phyloP scores from a whole-genome alignment of 768 basidiomycete species.

The Amyloporia xantha region DNA sequence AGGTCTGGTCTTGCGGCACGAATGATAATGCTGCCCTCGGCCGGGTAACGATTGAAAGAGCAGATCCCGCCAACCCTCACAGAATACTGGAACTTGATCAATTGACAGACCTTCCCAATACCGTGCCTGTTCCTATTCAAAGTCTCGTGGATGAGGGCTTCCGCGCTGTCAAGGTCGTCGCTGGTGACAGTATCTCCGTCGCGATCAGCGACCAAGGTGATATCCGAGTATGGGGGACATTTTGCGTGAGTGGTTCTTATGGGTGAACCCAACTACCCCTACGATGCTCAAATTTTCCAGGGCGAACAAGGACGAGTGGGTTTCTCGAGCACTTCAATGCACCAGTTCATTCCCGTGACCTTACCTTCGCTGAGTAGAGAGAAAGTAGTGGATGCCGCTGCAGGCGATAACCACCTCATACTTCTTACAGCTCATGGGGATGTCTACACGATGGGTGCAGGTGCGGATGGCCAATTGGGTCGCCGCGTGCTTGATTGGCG shows the following conservation, averaged over 20 bases:
- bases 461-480: conserved; percentile 40
- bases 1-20: conserved; percentile 12
- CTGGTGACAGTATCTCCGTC: conserved; percentile 35
- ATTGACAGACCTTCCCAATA: neutral
- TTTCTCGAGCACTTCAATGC: conserved; percentile 19
- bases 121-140: conserved; percentile 18
- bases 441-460: conserved; percentile 40
- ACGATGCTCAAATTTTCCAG: conserved; percentile 11
- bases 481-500: conserved; percentile 34
- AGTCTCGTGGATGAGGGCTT: conserved; percentile 31
- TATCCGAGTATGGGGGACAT: conserved; percentile 38
- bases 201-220: conserved; percentile 34
- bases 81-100: neutral
- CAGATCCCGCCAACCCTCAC: neutral
- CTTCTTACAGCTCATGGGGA: conserved; percentile 37
- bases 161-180: conserved; percentile 34
- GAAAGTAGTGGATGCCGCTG: conserved; percentile 32
- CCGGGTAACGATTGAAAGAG: conserved; percentile 4
- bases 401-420: conserved; percentile 41
- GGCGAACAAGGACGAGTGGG: conserved; percentile 21
- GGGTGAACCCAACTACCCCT: neutral
- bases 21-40: conserved; percentile 11
- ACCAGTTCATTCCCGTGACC: conserved; percentile 21
- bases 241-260: conserved; percentile 27
- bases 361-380: neutral